Conservation (phyloP, 345 rosid genomes). For the Leavenworthia alabamica region DNA sequence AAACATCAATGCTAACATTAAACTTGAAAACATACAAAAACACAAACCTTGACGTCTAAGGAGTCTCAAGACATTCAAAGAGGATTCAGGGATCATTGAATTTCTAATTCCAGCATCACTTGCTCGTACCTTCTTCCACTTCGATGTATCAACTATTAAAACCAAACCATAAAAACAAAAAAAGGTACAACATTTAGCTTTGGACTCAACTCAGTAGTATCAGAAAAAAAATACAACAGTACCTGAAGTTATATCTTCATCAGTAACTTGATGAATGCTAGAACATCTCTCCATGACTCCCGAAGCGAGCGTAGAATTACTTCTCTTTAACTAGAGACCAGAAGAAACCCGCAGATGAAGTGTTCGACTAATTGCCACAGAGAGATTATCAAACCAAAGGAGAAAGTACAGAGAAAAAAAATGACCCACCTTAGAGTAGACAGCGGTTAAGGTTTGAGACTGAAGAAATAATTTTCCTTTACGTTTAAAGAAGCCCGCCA, state of each 20-base stretch:
- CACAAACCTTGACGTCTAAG: slow-evolving; percentile 44
- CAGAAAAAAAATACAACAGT: neutral
- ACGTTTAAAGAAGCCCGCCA: slow-evolving; percentile 38
- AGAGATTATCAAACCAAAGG: neutral
- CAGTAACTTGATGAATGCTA: slow-evolving; percentile 24
- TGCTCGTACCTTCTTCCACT: slow-evolving; percentile 57
- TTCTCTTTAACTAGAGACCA: slow-evolving; percentile 35
- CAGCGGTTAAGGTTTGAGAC: slow-evolving; percentile 33
- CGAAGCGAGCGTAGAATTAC: slow-evolving; percentile 32
- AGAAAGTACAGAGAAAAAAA: neutral
- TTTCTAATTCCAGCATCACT: slow-evolving; percentile 37
- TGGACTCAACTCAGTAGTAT: neutral
- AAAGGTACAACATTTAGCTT: slow-evolving; percentile 5
- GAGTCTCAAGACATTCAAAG: slow-evolving; percentile 51
- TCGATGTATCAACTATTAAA: slow-evolving; percentile 42
- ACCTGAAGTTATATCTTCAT: slow-evolving; percentile 27
- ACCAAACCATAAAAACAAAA: neutral
- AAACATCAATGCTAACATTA: neutral
- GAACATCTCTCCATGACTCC: slow-evolving; percentile 28
- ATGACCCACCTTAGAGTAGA: slow-evolving; percentile 41
- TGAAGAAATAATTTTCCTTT: slow-evolving; percentile 31
- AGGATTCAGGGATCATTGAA: slow-evolving; percentile 42
- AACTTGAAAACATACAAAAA: neutral
- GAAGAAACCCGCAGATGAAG: slow-evolving; percentile 5
- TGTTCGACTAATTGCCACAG: slow-evolving; percentile 43